phyloP scores from a whole-genome alignment of 2,329 filamentous ascomycete genomes.

The Waltergamsia citrina region DNA sequence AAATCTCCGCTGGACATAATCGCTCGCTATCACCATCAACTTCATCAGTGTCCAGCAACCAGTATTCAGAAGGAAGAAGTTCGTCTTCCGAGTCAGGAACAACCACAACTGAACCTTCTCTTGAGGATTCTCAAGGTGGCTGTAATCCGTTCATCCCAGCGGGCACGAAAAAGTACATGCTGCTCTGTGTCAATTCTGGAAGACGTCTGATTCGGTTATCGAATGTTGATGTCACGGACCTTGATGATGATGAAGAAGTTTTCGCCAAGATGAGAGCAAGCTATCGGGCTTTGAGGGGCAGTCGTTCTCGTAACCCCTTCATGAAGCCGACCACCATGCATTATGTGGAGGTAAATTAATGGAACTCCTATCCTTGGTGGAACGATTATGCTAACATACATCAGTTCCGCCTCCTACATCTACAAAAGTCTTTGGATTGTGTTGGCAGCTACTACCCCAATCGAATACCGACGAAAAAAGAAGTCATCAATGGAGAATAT shows the following conservation, averaged over 20 bases:
- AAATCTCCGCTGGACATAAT: no score
- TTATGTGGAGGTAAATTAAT: conserved; percentile 3
- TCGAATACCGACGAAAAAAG: conserved; percentile 2
- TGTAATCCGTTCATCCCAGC: conserved; percentile 1
- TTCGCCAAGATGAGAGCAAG: not conserved
- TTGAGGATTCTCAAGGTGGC: no score
- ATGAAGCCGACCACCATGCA: conserved; percentile 4
- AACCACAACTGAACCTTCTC: no score
- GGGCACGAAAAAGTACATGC: conserved; percentile 4
- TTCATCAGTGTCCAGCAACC: not conserved
- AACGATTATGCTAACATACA: not conserved
- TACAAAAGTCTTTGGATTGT: not conserved
- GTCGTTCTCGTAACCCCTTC: conserved; percentile 1
- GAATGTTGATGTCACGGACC: conserved; percentile 5
- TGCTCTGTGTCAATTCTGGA: conserved; percentile 5
- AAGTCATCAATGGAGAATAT: conserved; percentile 3
- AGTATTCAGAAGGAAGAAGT: not conserved
- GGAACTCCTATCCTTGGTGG: not conserved
- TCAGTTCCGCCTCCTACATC: not conserved
- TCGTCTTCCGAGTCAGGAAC: no score
- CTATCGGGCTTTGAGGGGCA: conserved; percentile 2
- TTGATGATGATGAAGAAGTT: conserved; percentile 2
- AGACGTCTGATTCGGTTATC: conserved; percentile 4
- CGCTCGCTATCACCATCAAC: not conserved
- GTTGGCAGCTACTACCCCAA: not conserved